These are phyloP conservation scores for Komagataella pseudopastoris DNA, from an alignment of 805 yeast genomes.

Conservation along the genomic window DNA sequence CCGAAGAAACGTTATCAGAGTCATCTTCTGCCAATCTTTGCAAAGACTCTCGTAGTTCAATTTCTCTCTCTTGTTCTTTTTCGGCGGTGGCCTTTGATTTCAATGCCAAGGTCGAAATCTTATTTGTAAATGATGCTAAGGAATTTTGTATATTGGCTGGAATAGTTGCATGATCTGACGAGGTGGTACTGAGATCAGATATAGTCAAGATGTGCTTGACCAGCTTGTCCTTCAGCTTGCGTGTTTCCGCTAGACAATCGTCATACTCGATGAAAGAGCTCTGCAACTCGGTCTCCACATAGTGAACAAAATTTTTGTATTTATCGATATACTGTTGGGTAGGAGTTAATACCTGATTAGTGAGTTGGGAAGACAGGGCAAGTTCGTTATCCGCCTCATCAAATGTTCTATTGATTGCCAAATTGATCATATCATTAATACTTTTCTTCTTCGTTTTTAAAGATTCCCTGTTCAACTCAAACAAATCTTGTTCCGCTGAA, in stretches of 20 bases:
- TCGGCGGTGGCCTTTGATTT: not conserved
- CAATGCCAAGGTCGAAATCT: not conserved
- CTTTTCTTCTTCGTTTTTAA: not conserved
- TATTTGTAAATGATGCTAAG: not conserved
- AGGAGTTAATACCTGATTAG: not conserved
- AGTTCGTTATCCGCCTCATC: not conserved
- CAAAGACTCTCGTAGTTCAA: constrained; percentile 4
- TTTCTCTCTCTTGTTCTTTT: not conserved
- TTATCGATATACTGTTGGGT: not conserved
- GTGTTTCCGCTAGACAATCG: not conserved
- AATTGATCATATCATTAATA: not conserved
- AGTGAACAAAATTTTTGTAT: not conserved
- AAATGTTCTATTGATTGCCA: not conserved
- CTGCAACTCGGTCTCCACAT: not conserved
- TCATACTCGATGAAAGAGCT: not conserved
- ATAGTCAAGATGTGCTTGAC: not conserved
- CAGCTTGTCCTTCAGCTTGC: not conserved
- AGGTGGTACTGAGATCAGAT: not conserved
- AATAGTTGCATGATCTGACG: not conserved
- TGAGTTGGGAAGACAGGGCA: not conserved
- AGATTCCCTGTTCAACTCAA: not conserved
- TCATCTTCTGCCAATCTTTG: not conserved
- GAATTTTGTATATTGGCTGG: not conserved
- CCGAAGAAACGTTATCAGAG: constrained; percentile 1
- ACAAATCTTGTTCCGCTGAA: not conserved